A percentile compares a stretch with the other conserved stretches of the same genome.
Conservation (phyloP, 768 basidiomycete species). For the Filobasidium floriforme region DNA sequence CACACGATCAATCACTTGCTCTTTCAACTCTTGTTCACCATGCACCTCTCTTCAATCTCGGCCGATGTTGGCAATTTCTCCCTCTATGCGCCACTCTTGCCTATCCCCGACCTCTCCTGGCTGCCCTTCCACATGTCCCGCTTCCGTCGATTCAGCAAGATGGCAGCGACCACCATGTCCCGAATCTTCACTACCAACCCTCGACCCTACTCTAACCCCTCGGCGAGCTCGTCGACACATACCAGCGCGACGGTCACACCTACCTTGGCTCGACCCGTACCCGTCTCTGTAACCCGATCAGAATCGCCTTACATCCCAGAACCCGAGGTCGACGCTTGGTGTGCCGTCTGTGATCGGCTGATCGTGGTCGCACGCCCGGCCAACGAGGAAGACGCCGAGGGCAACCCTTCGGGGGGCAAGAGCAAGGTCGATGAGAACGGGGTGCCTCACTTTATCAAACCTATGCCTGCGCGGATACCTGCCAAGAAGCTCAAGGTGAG, state of each 20-base stretch:
- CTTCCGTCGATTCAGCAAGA: not conserved
- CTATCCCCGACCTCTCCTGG: not conserved
- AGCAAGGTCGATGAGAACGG: slow-evolving; percentile 4
- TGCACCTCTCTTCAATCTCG: not conserved
- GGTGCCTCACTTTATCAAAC: slow-evolving; percentile 3
- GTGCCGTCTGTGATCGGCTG: slow-evolving; percentile 23
- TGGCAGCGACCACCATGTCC: slow-evolving; percentile 8
- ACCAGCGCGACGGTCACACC: slow-evolving; percentile 6
- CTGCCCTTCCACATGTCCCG: not conserved
- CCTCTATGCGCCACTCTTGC: not conserved
- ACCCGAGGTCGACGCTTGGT: slow-evolving; percentile 21
- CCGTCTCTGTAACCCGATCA: not conserved
- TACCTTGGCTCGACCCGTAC: not conserved
- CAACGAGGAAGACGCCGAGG: not conserved
- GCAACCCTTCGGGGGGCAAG: not conserved
- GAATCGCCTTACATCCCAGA: slow-evolving; percentile 8
- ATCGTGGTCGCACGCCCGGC: slow-evolving; percentile 10
- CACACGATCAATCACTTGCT: no score
- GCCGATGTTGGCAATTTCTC: not conserved
- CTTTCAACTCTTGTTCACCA: not conserved
- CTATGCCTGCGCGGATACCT: slow-evolving; percentile 3
- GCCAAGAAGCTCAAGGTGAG: slow-evolving; percentile 7
- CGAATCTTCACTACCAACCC: not conserved
- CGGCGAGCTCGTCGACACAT: slow-evolving; percentile 2
- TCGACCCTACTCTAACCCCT: slow-evolving; percentile 3